These are phyloP conservation scores for Sequoia sempervirens DNA, from an alignment of 75 land plant species.

Conservation along the genomic window DNA sequence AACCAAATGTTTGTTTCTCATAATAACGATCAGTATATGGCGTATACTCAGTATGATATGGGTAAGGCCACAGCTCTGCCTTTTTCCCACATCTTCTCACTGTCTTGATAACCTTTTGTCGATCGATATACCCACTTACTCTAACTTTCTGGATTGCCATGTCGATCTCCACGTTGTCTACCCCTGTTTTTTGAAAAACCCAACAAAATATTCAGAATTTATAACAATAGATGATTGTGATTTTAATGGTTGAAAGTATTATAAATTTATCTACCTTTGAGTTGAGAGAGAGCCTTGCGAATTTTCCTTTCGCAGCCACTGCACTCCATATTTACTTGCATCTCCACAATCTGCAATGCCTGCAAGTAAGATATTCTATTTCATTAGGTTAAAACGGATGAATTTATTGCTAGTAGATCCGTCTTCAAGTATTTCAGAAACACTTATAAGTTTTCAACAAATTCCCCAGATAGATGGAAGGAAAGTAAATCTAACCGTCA, in stretches of 20 bases:
- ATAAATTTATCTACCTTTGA: slow-evolving; percentile 23
- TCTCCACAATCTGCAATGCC: slow-evolving; percentile 40
- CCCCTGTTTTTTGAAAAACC: background rate
- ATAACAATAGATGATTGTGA: background rate
- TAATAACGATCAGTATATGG: slow-evolving; percentile 2
- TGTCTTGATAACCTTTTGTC: slow-evolving; percentile 47
- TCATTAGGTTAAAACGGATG: too few relatives aligned
- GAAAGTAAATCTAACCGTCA: too few relatives aligned
- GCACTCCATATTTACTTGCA: slow-evolving; percentile 55
- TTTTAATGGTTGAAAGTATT: background rate
- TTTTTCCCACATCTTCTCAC: slow-evolving; percentile 46
- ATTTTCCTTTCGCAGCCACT: slow-evolving; percentile 48
- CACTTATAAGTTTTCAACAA: too few relatives aligned
- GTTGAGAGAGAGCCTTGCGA: slow-evolving; percentile 33
- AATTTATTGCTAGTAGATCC: too few relatives aligned
- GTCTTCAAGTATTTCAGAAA: too few relatives aligned
- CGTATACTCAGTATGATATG: slow-evolving; percentile 27
- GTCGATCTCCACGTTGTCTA: slow-evolving; percentile 15
- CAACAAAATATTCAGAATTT: too few relatives aligned
- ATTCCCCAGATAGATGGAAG: too few relatives aligned
- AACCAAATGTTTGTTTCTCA: slow-evolving; percentile 24
- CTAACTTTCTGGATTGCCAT: slow-evolving; percentile 67
- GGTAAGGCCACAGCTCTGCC: slow-evolving; percentile 52
- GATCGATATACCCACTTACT: slow-evolving; percentile 58
- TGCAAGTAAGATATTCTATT: too few relatives aligned